phyloP scores from a whole-genome alignment of 805 yeast species.

The Teunomyces aglyptinius region DNA sequence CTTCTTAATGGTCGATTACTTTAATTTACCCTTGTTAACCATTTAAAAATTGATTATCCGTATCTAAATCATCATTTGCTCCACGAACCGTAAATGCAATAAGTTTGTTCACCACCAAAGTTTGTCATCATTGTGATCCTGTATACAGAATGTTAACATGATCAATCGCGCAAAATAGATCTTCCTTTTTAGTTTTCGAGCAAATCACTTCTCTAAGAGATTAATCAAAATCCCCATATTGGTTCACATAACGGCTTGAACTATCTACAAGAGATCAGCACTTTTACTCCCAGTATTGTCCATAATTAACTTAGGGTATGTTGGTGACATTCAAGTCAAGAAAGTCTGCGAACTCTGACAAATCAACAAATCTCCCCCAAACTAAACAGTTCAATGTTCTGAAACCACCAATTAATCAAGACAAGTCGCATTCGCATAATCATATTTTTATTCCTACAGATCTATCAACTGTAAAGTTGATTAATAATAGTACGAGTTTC shows the following conservation, averaged over 20 bases:
- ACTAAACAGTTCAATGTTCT: not conserved
- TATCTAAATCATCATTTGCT: too few relatives aligned
- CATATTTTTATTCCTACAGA: not conserved
- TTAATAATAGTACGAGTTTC: slow-evolving; percentile 15
- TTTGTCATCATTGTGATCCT: not conserved
- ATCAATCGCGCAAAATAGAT: not conserved
- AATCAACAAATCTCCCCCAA: not conserved
- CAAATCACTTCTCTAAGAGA: not conserved
- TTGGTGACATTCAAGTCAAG: slow-evolving; percentile 22
- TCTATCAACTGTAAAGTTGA: slow-evolving; percentile 10
- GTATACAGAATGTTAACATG: not conserved
- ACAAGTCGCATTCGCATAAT: not conserved
- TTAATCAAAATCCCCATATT: not conserved
- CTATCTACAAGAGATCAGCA: not conserved
- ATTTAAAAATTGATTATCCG: too few relatives aligned
- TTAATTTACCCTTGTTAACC: too few relatives aligned
- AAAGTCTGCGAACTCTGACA: not conserved
- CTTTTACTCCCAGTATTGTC: not conserved
- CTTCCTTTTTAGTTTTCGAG: not conserved
- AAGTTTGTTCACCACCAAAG: not conserved
- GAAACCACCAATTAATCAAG: not conserved
- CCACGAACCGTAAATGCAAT: too few relatives aligned
- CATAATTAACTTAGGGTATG: slow-evolving; percentile 10
- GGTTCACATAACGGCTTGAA: not conserved
- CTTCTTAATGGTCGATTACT: too few relatives aligned